Base-by-base conservation (phyloP, 140 eudicot genomes). In the Oenanthe javanica region DNA sequence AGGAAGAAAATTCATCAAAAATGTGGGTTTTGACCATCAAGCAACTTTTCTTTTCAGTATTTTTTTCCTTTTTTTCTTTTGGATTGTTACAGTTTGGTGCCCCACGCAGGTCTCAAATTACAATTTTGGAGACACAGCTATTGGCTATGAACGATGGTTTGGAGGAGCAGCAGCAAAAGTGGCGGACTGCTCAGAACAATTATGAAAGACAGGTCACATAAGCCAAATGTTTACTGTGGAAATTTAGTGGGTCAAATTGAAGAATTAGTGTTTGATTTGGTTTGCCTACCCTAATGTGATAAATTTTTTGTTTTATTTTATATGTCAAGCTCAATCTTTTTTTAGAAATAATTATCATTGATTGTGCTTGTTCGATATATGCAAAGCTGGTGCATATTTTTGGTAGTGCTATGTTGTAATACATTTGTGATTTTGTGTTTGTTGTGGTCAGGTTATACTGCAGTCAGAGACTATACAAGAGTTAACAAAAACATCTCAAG, bases 381-480 rank as follows among this genome's bases (percentile, higher is more conserved):
- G 21, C 63, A 54, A 54, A 54, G 63, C 63, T 54, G 63, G 63
- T 54, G 8, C 63, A 54, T 54, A n/a, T 54, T 54, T 42, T 16
- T 54, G 63, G 6, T 54, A 54, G 23, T 16, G 63, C 16, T 18
- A 18, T 4, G 63, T 54, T 54, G 63, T 18, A 18, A 16, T 1
- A 18, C 23, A 54, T 7, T 54, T 9, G 52, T 72, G n/a, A 21
- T 72, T 31, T 43, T 54, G 43, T 66, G 12, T 72, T 72, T 72
- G 31, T 47, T 79, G 69, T 83, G 23, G 57, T 72, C 80, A 88
- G 91, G 92, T 93, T 77, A 88, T 93, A 72, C 88, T 95, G 67
- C 99, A 92, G 75, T 92, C 99, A 5, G 99, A 92, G 70, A 92
- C 99, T 27, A 95, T 95, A 81, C 95, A 92, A 66, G 99, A 95